phyloP scores from a whole-genome alignment of 768 basidiomycete species.

The Lepiota venenata region DNA sequence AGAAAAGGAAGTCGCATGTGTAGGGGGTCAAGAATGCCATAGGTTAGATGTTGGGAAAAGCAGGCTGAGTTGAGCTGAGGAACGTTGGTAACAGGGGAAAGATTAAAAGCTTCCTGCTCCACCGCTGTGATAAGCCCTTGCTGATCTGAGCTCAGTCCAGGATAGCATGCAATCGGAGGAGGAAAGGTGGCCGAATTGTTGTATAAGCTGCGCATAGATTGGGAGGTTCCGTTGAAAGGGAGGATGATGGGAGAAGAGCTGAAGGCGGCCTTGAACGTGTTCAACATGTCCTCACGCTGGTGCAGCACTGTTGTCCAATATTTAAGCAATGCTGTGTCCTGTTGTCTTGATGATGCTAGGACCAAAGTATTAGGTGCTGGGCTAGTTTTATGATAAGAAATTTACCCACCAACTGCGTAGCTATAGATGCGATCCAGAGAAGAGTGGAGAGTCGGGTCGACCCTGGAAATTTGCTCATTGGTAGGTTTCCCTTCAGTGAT shows the following conservation, averaged over 20 bases:
- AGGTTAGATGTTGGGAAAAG: slow-evolving; percentile 56
- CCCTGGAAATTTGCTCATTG: slow-evolving; percentile 38
- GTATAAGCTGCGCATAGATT: slow-evolving; percentile 36
- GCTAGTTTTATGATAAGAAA: not conserved
- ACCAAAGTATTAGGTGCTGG: not conserved
- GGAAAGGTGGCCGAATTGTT: slow-evolving; percentile 47
- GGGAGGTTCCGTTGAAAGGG: slow-evolving; percentile 55
- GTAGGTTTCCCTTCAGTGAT: slow-evolving; percentile 41
- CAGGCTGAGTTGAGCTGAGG: slow-evolving; percentile 46
- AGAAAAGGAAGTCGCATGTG: slow-evolving; percentile 56
- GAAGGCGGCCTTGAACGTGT: slow-evolving; percentile 44
- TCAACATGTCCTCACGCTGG: slow-evolving; percentile 39
- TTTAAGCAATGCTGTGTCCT: slow-evolving; percentile 38
- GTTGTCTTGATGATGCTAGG: slow-evolving; percentile 57
- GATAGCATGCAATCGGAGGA: slow-evolving; percentile 59
- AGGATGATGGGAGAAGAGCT: slow-evolving; percentile 45
- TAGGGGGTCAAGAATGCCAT: slow-evolving; percentile 57
- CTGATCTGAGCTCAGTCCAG: slow-evolving; percentile 39
- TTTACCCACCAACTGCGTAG: slow-evolving; percentile 50
- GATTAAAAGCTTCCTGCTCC: slow-evolving; percentile 50
- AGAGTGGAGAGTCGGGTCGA: slow-evolving; percentile 32
- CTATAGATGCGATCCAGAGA: slow-evolving; percentile 58
- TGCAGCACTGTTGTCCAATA: slow-evolving; percentile 56
- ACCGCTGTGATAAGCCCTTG: slow-evolving; percentile 40
- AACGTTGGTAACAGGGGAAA: slow-evolving; percentile 29